A percentile compares a stretch with the other conserved stretches of the same genome.
Conservation (phyloP, 1,284 basidiomycete genomes). For the Lentinula novae-zelandiae region DNA sequence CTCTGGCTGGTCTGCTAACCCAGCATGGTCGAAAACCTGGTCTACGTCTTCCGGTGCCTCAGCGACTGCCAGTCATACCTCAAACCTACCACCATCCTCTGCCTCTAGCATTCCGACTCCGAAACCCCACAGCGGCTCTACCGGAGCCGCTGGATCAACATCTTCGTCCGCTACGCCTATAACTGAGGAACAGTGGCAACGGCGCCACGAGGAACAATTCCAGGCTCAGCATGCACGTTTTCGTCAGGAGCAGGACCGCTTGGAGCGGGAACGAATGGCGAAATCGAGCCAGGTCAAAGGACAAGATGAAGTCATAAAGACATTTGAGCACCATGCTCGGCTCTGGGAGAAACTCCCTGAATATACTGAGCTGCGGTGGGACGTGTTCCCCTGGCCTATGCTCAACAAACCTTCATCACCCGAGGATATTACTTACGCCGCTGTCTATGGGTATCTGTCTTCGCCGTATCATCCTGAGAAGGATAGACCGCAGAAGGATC, state of each 20-base stretch:
- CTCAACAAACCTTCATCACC: slow-evolving; percentile 48
- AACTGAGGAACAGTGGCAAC: slow-evolving; percentile 49
- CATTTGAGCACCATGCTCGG: slow-evolving; percentile 53
- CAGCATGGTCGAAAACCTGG: slow-evolving; percentile 20
- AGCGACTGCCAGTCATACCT: slow-evolving; percentile 12
- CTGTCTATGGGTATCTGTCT: slow-evolving; percentile 57
- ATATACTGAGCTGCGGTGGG: slow-evolving; percentile 42
- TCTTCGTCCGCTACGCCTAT: slow-evolving; percentile 23
- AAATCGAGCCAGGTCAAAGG: slow-evolving; percentile 42
- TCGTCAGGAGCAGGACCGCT: slow-evolving; percentile 50
- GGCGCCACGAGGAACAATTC: slow-evolving; percentile 53
- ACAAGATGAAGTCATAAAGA: slow-evolving; percentile 47
- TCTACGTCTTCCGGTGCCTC: slow-evolving; percentile 11
- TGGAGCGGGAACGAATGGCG: slow-evolving; percentile 40
- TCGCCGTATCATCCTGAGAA: slow-evolving; percentile 51
- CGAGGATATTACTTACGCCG: slow-evolving; percentile 54
- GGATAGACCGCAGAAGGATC: slow-evolving; percentile 45
- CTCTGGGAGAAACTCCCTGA: slow-evolving; percentile 49
- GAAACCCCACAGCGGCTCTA: slow-evolving; percentile 10
- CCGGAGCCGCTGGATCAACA: not conserved
- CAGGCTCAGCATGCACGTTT: slow-evolving; percentile 57
- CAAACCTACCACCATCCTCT: slow-evolving; percentile 15
- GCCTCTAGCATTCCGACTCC: slow-evolving; percentile 23
- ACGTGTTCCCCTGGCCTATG: slow-evolving; percentile 69
- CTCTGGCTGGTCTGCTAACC: slow-evolving; percentile 21